Evolutionary conservation across 768 basidiomycete species (phyloP).

Genomic region (Pulveroboletus sp.): DNA sequence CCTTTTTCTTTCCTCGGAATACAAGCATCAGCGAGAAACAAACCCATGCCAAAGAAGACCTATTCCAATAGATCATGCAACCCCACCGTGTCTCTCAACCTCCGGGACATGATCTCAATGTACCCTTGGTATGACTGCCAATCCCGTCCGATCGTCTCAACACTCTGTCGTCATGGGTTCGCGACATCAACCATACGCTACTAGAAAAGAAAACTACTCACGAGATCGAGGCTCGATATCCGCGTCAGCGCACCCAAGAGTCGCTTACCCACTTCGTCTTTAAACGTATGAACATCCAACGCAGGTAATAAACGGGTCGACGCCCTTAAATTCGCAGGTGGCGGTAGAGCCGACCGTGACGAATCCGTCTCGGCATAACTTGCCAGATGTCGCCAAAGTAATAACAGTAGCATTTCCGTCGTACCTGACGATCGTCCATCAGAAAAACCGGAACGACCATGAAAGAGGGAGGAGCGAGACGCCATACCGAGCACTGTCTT

Average conservation of each 20-base stretch:
- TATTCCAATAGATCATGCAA: constrained; percentile 40
- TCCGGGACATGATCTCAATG: constrained; percentile 69
- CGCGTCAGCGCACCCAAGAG: constrained; percentile 53
- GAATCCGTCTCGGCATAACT: constrained; percentile 48
- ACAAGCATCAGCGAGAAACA: background rate
- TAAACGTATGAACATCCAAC: constrained; percentile 55
- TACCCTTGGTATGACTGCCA: constrained; percentile 66
- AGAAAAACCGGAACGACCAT: background rate
- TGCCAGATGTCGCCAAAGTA: constrained; percentile 76
- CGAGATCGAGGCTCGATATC: constrained; percentile 49
- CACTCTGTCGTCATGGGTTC: constrained; percentile 28
- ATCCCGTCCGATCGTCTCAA: constrained; percentile 44
- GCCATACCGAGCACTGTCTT: constrained; percentile 50
- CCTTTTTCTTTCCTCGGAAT: background rate
- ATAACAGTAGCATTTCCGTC: constrained; percentile 72
- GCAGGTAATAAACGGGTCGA: constrained; percentile 54
- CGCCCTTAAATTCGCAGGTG: constrained; percentile 35
- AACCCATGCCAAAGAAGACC: background rate
- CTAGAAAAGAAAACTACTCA: constrained; percentile 23
- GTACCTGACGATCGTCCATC: constrained; percentile 40
- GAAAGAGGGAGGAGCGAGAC: background rate
- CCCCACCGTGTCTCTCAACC: constrained; percentile 62
- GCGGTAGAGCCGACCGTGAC: constrained; percentile 1
- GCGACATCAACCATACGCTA: constrained; percentile 3
- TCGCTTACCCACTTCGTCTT: constrained; percentile 49